Evolutionary conservation across 805 yeast genomes (phyloP).

Genomic region (Saccharomyces mikatae): DNA sequence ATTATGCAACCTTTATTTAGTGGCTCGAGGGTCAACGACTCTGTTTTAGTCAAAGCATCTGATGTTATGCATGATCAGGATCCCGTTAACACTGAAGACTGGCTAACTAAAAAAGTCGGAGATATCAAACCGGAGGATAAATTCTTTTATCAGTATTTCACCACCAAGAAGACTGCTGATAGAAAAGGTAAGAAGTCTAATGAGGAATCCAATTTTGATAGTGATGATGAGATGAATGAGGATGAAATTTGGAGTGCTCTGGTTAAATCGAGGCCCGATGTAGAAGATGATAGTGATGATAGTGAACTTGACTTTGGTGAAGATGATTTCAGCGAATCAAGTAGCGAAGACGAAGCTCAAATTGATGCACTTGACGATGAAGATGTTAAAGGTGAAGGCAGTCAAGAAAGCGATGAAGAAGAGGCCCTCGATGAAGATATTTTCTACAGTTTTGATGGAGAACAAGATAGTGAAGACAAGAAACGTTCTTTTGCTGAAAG

Average conservation of each 20-base stretch:
- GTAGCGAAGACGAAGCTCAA: slow-evolving; percentile 16
- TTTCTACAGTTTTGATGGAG: slow-evolving; percentile 12
- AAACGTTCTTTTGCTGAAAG: slow-evolving; percentile 9
- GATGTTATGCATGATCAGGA: slow-evolving; percentile 35
- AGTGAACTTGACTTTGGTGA: slow-evolving; percentile 40
- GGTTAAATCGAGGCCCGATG: slow-evolving; percentile 65
- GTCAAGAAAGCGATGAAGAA: slow-evolving; percentile 29
- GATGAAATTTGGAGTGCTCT: slow-evolving; percentile 77
- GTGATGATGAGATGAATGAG: slow-evolving; percentile 46
- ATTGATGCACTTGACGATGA: slow-evolving; percentile 14
- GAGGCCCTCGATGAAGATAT: slow-evolving; percentile 23
- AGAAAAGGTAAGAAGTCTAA: slow-evolving; percentile 26
- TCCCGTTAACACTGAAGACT: slow-evolving; percentile 80
- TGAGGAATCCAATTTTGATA: slow-evolving; percentile 30
- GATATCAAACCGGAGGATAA: slow-evolving; percentile 79
- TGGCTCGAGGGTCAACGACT: slow-evolving; percentile 50
- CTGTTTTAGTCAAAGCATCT: slow-evolving; percentile 61
- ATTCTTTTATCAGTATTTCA: slow-evolving; percentile 82
- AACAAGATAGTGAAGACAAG: not conserved
- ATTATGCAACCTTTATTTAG: slow-evolving; percentile 98
- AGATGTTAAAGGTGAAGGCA: slow-evolving; percentile 27
- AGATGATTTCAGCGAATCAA: slow-evolving; percentile 29
- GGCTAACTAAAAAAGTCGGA: slow-evolving; percentile 58
- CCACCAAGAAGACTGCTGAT: slow-evolving; percentile 42
- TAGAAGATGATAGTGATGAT: slow-evolving; percentile 43